phyloP scores from a whole-genome alignment of 495 filamentous ascomycete genomes.

The Jackrogersella minutella region DNA sequence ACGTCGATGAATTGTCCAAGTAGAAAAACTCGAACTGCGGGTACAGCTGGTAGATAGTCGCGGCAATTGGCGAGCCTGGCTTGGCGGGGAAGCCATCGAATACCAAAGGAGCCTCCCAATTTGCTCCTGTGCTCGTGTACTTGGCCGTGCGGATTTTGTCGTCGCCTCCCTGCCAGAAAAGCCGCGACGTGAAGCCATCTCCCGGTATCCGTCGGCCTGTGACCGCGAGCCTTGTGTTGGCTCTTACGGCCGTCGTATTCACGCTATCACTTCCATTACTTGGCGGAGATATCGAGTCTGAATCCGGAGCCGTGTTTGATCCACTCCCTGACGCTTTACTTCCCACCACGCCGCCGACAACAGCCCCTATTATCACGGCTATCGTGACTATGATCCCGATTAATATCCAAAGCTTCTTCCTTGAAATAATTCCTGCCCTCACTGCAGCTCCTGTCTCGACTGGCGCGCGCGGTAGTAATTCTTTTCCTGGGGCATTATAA shows the following conservation, averaged over 20 bases:
- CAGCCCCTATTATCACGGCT: conserved; percentile 8
- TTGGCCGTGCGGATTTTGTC: conserved; percentile 27
- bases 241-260: conserved; percentile 26
- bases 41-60: conserved; percentile 4
- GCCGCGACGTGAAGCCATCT: conserved; percentile 28
- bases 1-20: conserved; percentile 15
- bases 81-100: conserved; percentile 18
- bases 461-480: neutral
- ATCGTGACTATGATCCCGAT: conserved; percentile 8
- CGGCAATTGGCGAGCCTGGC: conserved; percentile 30
- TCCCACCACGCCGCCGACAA: conserved; percentile 28
- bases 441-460: neutral
- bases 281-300: neutral
- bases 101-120: conserved; percentile 18
- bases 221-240: conserved; percentile 18
- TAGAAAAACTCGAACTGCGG: conserved; percentile 32
- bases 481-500: neutral
- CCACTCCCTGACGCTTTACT: neutral
- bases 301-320: neutral
- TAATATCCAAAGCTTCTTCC: conserved; percentile 18
- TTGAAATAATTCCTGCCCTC: neutral
- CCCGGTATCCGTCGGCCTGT: conserved; percentile 24
- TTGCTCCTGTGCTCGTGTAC: conserved; percentile 15
- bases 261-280: neutral
- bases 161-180: conserved; percentile 37